Percentiles rank a stretch among this genome's conserved stretches.
Conservation (phyloP, 257 asterid genomes). For the Solanum ossicruentum region DNA sequence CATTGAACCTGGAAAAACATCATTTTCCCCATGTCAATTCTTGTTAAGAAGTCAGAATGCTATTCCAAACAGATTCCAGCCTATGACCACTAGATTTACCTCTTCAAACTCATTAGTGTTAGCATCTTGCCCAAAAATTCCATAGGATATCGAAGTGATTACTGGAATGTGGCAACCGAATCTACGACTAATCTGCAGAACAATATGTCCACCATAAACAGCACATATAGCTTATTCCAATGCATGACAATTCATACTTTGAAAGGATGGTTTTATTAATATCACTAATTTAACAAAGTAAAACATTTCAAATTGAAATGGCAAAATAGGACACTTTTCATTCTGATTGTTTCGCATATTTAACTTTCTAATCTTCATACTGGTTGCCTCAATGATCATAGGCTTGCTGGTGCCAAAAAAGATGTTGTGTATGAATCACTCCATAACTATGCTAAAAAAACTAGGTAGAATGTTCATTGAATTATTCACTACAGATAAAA, state of each 20-base stretch:
- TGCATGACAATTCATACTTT: neutral
- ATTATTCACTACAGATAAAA: neutral
- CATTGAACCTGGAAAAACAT: constrained; percentile 35
- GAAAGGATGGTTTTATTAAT: neutral
- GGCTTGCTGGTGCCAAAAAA: neutral
- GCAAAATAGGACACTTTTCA: neutral
- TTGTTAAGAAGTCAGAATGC: neutral
- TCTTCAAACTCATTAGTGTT: constrained; percentile 44
- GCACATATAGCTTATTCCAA: neutral
- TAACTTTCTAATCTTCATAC: neutral
- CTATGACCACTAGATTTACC: constrained; percentile 21
- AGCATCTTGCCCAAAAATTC: constrained; percentile 62
- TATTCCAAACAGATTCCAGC: neutral
- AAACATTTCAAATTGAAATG: neutral
- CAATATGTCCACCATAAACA: neutral
- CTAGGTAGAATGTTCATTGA: neutral
- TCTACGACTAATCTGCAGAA: constrained; percentile 45
- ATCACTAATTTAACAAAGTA: neutral
- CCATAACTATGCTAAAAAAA: neutral
- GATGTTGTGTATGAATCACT: neutral
- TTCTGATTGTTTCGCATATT: neutral
- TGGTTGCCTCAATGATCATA: neutral
- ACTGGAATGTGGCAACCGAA: constrained; percentile 46
- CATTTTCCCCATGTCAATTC: neutral
- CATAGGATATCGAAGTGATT: constrained; percentile 40